Evolutionary conservation across 1,139 yeast genomes (phyloP), one percentile per base, ranked within the genome.

Genomic region (Saccharomyces hybrid): DNA sequence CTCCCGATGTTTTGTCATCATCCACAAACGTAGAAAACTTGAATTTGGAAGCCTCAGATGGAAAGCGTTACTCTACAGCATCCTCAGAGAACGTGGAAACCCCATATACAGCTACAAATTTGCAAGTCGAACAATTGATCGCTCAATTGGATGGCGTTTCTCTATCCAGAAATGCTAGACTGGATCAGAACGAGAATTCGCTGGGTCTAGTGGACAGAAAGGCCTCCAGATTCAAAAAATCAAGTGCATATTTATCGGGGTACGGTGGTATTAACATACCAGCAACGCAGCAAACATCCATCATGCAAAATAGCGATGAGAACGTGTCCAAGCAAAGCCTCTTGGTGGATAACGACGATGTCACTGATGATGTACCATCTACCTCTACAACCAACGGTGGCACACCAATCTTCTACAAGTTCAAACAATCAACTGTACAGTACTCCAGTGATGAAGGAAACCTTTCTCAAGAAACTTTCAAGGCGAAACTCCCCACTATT

Each of bases 141-240:
- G 69, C 69, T 11, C 68, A 67, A 49, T 52, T 67, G 13, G 64
- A 67, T 52, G 64, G 61, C 42, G 65, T 65, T 3, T 62, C 69
- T 2, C 55, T 60, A n/a, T 60, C 62, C 6, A 61, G 66, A 51
- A 61, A 62, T 42, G 64, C 57, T 25, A 54, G 57, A 32, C 34
- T 61, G 8, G 55, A 54, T 44, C 38, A 38, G 14, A 42, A 25
- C 20, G 32, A 23, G 4, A 31, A 44, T 28, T 41, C 44, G 7
- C 14, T 50, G 2, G 23, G 8, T 2, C 1, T 16, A 38, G 25
- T 20, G 8, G 28, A 51, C 11, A 46, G 49, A 46, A 34, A 49
- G 13, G 23, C 54, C 4, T 31, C 51, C 49, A 57, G 48, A n/a
- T 42, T 55, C 27, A 63, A 63, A 48, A 64, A 64, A 50, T 63